These are phyloP conservation scores for Erysimum pusillum DNA, from an alignment of 441 rosid genomes.

Conservation along the genomic window DNA sequence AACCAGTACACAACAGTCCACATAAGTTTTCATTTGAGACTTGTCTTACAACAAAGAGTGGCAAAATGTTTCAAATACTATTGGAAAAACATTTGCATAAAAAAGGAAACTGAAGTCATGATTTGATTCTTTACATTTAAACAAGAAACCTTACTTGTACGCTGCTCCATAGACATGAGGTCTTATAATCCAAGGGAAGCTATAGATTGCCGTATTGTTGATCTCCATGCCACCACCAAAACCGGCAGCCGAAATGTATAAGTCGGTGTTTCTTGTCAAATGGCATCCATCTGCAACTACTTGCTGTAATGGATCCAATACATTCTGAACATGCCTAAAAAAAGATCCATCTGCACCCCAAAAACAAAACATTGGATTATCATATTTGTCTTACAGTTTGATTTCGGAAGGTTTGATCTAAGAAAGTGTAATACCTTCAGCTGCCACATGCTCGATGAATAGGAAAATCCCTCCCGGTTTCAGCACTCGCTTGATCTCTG, in stretches of 20 bases:
- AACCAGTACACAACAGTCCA: neutral
- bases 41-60: neutral
- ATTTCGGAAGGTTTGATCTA: slow-evolving; percentile 9
- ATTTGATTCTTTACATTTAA: neutral
- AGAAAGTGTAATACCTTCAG: slow-evolving; percentile 58
- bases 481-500: slow-evolving; percentile 84
- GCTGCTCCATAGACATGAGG: slow-evolving; percentile 83
- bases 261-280: slow-evolving; percentile 71
- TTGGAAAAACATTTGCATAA: neutral
- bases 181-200: slow-evolving; percentile 53
- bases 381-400: slow-evolving; percentile 2
- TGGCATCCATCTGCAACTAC: slow-evolving; percentile 82
- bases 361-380: neutral
- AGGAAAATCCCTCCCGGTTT: slow-evolving; percentile 76
- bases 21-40: neutral
- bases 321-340: slow-evolving; percentile 61
- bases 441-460: slow-evolving; percentile 88
- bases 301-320: slow-evolving; percentile 77
- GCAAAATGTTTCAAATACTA: slow-evolving; percentile 5
- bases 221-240: slow-evolving; percentile 61
- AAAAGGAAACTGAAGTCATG: neutral
- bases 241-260: slow-evolving; percentile 64
- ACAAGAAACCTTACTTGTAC: slow-evolving; percentile 45
- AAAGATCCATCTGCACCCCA: slow-evolving; percentile 69
- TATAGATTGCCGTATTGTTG: slow-evolving; percentile 52